A percentile compares a stretch with the other conserved stretches of the same genome.
phyloP scores from a whole-genome alignment of 768 basidiomycete species.

The Mycena vitilis region DNA sequence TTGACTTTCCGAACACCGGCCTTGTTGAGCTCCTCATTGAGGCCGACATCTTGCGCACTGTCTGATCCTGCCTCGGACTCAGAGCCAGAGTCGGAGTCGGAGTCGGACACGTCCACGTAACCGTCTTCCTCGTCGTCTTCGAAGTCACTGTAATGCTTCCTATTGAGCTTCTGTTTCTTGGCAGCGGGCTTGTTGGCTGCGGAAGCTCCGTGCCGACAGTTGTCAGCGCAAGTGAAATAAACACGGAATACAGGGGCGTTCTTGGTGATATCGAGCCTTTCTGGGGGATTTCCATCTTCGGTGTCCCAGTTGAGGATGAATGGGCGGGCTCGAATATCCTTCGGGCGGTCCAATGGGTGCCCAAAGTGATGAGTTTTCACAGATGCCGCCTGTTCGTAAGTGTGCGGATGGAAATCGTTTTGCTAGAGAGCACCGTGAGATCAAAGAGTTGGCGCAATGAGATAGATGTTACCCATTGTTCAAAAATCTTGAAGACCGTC shows the following conservation, averaged over 20 bases:
- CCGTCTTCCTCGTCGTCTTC: neutral
- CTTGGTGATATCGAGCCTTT: neutral
- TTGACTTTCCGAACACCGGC: neutral
- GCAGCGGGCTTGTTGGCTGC: neutral
- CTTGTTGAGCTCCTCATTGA: neutral
- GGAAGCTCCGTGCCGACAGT: slow-evolving; percentile 10
- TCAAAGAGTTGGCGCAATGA: neutral
- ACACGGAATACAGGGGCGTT: slow-evolving; percentile 11
- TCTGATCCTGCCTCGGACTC: neutral
- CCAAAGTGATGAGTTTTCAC: neutral
- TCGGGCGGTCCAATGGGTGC: slow-evolving; percentile 18
- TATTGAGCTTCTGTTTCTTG: neutral
- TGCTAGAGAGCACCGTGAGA: neutral
- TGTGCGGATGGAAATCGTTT: slow-evolving; percentile 3
- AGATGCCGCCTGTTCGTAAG: neutral
- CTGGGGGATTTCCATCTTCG: neutral
- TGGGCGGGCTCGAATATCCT: slow-evolving; percentile 22
- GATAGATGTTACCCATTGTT: neutral
- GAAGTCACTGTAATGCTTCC: neutral
- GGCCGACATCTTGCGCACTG: neutral
- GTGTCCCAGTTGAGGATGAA: slow-evolving; percentile 19
- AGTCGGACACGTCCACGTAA: neutral
- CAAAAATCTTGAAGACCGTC: neutral
- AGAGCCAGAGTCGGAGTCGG: neutral
- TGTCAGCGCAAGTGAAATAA: neutral